Conservation (phyloP, 2,329 filamentous ascomycete species). For the Mollisiaceae sp. region DNA sequence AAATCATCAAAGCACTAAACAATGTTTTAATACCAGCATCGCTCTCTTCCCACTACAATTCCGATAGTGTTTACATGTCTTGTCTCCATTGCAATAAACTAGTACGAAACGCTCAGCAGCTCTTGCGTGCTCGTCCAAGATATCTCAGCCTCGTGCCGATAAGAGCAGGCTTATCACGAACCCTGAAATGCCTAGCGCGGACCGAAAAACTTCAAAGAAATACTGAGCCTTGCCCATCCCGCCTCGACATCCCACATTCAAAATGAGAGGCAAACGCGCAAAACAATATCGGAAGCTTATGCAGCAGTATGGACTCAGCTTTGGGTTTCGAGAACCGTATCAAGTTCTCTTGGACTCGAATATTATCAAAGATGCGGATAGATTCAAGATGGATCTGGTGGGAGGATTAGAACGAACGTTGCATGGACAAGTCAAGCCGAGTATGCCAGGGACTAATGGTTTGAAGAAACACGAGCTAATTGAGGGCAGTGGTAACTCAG, state of each 20-base stretch:
- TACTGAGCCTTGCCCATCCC: neutral
- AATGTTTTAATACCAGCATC: too few relatives aligned
- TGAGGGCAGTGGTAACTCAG: constrained; percentile 71
- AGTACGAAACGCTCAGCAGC: too few relatives aligned
- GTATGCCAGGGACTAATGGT: constrained; percentile 49
- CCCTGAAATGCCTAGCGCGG: constrained; percentile 6
- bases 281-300: constrained; percentile 90
- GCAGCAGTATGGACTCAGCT: constrained; percentile 85
- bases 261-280: constrained; percentile 70
- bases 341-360: constrained; percentile 88
- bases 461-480: constrained; percentile 15
- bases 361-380: constrained; percentile 79
- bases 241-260: constrained; percentile 37
- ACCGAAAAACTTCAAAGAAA: constrained; percentile 3
- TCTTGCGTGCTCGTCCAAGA: neutral
- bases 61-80: too few relatives aligned
- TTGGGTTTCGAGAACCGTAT: constrained; percentile 92
- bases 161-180: constrained; percentile 8
- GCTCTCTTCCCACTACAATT: too few relatives aligned
- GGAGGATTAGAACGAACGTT: constrained; percentile 79
- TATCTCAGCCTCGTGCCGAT: constrained; percentile 11
- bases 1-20: too few relatives aligned
- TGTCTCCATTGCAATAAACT: too few relatives aligned
- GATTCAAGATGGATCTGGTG: constrained; percentile 89
- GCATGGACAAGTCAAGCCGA: constrained; percentile 83